Evolutionary conservation across 2,329 filamentous ascomycete species (phyloP).

Genomic region (Pseudonectria foliicola): DNA sequence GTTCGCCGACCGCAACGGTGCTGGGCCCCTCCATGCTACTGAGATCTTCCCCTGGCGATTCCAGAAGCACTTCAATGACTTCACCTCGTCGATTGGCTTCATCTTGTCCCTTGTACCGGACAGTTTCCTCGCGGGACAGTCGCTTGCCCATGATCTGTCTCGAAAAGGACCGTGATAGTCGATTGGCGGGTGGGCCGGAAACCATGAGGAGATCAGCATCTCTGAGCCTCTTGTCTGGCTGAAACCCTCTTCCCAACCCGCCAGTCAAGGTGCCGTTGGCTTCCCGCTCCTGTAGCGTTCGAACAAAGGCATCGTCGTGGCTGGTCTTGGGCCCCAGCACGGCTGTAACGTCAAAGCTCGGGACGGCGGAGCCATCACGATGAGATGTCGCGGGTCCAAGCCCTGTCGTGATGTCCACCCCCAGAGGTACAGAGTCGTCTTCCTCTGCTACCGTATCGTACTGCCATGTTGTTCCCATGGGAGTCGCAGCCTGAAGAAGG

Average conservation of each 20-base stretch:
- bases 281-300: constrained; percentile 43
- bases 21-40: constrained; percentile 42
- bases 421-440: constrained; percentile 13
- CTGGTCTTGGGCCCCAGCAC: constrained; percentile 37
- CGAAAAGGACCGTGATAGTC: constrained; percentile 37
- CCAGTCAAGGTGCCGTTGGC: constrained; percentile 48
- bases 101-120: constrained; percentile 45
- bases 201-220: constrained; percentile 43
- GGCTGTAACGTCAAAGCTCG: constrained; percentile 39
- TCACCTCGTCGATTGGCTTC: constrained; percentile 55
- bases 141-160: constrained; percentile 19
- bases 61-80: constrained; percentile 51
- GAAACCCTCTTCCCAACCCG: constrained; percentile 50
- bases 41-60: constrained; percentile 39
- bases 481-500: constrained; percentile 34
- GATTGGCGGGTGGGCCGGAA: constrained; percentile 24
- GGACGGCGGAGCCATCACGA: constrained; percentile 17
- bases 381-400: too few relatives aligned
- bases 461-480: constrained; percentile 29
- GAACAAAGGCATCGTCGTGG: constrained; percentile 39
- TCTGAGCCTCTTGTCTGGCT: constrained; percentile 38
- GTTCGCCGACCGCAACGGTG: constrained; percentile 20
- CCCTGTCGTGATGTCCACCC: constrained; percentile 4
- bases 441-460: constrained; percentile 27
- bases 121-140: constrained; percentile 30